These are phyloP conservation scores for Skeletonema grethae DNA, from an alignment of 108 stramenopile species.

Conservation along the genomic window DNA sequence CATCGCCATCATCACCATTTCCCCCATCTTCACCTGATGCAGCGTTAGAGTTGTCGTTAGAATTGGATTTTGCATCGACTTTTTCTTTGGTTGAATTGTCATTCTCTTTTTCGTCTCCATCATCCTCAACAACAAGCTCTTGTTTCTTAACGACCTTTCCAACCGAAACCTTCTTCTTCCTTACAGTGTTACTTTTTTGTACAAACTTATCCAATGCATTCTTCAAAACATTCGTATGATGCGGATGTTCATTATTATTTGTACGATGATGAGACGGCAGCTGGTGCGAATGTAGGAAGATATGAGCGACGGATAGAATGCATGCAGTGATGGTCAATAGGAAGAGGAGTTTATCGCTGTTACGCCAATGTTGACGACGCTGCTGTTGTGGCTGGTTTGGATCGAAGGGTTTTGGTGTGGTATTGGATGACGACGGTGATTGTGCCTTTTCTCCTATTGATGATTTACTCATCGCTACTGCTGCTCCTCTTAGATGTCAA, in stretches of 20 bases:
- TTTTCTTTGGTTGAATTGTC: too few species aligned
- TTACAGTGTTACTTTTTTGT: neutral
- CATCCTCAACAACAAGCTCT: neutral
- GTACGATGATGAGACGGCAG: constrained; percentile 3
- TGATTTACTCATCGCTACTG: too few species aligned
- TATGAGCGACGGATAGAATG: neutral
- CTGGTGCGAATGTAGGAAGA: neutral
- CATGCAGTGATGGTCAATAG: too few species aligned
- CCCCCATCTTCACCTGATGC: neutral
- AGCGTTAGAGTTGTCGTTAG: too few species aligned
- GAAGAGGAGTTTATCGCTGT: neutral
- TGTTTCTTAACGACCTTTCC: neutral
- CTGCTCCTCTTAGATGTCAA: too few species aligned
- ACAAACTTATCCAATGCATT: neutral
- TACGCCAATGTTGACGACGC: constrained; percentile 5
- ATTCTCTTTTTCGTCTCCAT: neutral
- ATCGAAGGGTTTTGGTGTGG: neutral
- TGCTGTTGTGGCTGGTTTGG: neutral
- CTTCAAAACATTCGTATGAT: neutral
- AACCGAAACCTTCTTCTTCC: neutral
- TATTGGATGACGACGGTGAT: too few species aligned
- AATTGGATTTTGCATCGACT: too few species aligned
- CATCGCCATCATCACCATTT: neutral
- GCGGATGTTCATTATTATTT: neutral
- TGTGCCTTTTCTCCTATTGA: too few species aligned